Base-by-base conservation (phyloP, 176 grass and related monocot genomes). In the Thalia dealbata region DNA sequence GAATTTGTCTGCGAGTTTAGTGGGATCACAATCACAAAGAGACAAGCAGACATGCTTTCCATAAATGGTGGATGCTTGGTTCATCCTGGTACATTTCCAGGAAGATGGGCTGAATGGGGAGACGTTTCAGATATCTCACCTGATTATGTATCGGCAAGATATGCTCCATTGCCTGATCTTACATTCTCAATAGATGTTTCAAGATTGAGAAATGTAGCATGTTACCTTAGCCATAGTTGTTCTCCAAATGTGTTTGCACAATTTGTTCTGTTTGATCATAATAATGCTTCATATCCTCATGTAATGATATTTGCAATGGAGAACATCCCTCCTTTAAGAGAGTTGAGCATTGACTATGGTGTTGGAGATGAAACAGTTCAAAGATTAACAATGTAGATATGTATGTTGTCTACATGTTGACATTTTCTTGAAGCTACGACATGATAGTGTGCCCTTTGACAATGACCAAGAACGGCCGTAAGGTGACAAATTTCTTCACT, bases 291-390 rank as follows among this genome's bases (percentile, higher is more conserved):
- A 0, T 88, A 52, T 76, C 89, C 93, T 74, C 86, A 87, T 71
- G 45, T 91, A 29, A 97, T 97, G 93, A 75, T 90, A 66, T 92
- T 92, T 56, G 81, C 93, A 52, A 86, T 90, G 87, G 93, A 97
- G 69, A 88, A 91, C 52, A 97, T 96, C 50, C 93, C 93, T 22
- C 89, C 93, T 7, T 80, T 96, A 81, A 78, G 84, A 27, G 93
- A 92, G 76, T 81, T 96, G 59, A 88, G 82, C 84, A 81, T 96
- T 18, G 93, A 96, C 38, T 96, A 92, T 68, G 93, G 93, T 35
- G 65, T 85, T 24, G 72, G 78, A 80, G 63, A 75, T 68, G 21
- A 32, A 70, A 59, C 24, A 21, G 41, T 52, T 19, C 59, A n/a
- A 45, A 29, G 69, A 72, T 24, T 72, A 28, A 72, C 44, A 29